These are phyloP conservation scores for Aureobasidium melanogenum DNA, from an alignment of 2,329 filamentous ascomycete species.

Conservation along the genomic window DNA sequence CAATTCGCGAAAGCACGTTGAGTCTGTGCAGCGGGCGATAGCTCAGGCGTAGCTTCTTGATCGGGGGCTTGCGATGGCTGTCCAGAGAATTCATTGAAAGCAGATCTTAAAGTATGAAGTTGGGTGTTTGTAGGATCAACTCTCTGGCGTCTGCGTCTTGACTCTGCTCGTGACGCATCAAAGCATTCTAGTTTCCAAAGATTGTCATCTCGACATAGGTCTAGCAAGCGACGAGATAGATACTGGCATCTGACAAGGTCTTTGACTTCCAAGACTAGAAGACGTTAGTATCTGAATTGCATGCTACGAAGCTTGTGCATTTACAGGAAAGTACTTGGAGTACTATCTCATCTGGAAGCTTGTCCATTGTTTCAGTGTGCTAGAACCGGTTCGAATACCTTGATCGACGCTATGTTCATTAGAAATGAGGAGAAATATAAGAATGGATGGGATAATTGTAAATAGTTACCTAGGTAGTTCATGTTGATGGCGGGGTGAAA, in stretches of 20 bases:
- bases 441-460: neutral
- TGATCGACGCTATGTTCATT: neutral
- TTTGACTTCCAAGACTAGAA: slow-evolving; percentile 50
- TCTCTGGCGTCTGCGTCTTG: slow-evolving; percentile 46
- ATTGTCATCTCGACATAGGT: slow-evolving; percentile 61
- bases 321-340: slow-evolving; percentile 36
- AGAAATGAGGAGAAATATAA: neutral
- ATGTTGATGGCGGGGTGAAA: neutral
- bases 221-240: slow-evolving; percentile 57
- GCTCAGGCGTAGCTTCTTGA: neutral
- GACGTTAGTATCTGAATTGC: neutral
- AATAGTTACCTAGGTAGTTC: too few relatives aligned
- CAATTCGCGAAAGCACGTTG: slow-evolving; percentile 63
- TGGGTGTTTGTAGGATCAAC: slow-evolving; percentile 15
- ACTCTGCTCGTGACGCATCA: slow-evolving; percentile 57
- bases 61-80: neutral
- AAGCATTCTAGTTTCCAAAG: slow-evolving; percentile 74
- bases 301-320: neutral
- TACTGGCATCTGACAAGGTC: slow-evolving; percentile 62
- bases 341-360: slow-evolving; percentile 32
- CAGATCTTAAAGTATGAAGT: neutral
- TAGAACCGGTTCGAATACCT: neutral
- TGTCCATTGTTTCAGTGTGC: neutral
- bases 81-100: neutral
- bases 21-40: slow-evolving; percentile 29